Conservation (phyloP, 202 grass and related monocot species). For the Dendrocalamus latiflorus region DNA sequence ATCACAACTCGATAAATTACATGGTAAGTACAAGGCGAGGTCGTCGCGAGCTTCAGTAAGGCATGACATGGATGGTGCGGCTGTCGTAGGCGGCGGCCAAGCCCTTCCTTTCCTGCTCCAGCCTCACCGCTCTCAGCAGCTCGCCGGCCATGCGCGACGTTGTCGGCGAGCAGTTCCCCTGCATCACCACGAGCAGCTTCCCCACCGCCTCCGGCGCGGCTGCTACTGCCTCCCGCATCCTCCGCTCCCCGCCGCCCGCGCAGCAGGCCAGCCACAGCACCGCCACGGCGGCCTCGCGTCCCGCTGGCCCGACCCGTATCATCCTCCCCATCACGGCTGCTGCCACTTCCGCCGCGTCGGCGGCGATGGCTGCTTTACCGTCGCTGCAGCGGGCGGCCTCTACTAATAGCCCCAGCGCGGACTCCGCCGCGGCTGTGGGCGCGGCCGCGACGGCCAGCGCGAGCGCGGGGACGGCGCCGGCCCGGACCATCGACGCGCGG, state of each 20-base stretch:
- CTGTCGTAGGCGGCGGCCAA: slow-evolving; percentile 58
- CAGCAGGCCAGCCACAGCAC: slow-evolving; percentile 65
- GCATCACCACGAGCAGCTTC: slow-evolving; percentile 87
- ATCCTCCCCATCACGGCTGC: slow-evolving; percentile 61
- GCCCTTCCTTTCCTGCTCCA: slow-evolving; percentile 54
- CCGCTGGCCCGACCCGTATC: slow-evolving; percentile 59
- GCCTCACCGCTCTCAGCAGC: slow-evolving; percentile 52
- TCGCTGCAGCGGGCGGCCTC: slow-evolving; percentile 60
- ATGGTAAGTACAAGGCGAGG: background rate
- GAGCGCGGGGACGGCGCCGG: slow-evolving; percentile 48
- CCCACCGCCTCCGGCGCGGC: slow-evolving; percentile 48
- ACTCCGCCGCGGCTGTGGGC: slow-evolving; percentile 56
- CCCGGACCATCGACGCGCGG: slow-evolving; percentile 53
- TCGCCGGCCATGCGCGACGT: slow-evolving; percentile 80
- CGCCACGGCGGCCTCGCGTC: slow-evolving; percentile 70
- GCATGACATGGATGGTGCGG: slow-evolving; percentile 90
- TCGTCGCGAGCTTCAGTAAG: slow-evolving; percentile 42
- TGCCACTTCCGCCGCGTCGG: slow-evolving; percentile 43
- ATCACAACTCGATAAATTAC: background rate
- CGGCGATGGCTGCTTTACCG: slow-evolving; percentile 58
- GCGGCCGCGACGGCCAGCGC: slow-evolving; percentile 48
- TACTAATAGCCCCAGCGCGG: slow-evolving; percentile 48
- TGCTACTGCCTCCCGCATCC: slow-evolving; percentile 57
- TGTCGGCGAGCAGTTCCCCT: slow-evolving; percentile 69
- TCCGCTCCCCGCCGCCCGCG: slow-evolving; percentile 42